phyloP scores from a whole-genome alignment of 2,329 filamentous ascomycete genomes.

The Botrytis hyacinthi region DNA sequence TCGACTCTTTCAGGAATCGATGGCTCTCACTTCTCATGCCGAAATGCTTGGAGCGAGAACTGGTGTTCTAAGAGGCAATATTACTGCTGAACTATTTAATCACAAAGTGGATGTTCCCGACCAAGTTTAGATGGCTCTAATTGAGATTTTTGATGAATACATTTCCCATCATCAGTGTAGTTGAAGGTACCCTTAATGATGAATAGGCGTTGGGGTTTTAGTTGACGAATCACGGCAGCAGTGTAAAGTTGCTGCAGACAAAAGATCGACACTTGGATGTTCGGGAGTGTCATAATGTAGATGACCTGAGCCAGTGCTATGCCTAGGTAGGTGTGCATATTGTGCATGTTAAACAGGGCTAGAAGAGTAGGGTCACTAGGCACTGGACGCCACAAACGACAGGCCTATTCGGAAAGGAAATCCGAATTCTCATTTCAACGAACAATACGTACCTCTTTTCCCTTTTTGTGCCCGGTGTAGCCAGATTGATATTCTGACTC shows the following conservation, averaged over 20 bases:
- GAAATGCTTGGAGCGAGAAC: conserved; percentile 9
- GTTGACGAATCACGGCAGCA: conserved; percentile 28
- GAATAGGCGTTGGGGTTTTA: conserved; percentile 21
- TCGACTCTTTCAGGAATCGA: conserved; percentile 13
- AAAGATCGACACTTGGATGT: conserved; percentile 32
- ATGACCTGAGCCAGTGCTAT: conserved; percentile 15
- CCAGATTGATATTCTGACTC: conserved; percentile 8
- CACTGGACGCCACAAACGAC: conserved; percentile 17
- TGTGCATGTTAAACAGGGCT: conserved; percentile 19
- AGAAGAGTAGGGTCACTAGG: conserved; percentile 4
- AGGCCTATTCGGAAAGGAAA: conserved; percentile 19
- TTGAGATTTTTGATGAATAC: not conserved
- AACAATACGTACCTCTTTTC: conserved; percentile 13
- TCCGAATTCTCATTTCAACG: conserved; percentile 10
- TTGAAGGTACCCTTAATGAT: conserved; percentile 2
- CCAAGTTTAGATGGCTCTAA: conserved; percentile 25
- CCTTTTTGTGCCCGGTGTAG: conserved; percentile 17
- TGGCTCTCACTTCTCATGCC: conserved; percentile 18
- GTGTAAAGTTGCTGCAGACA: conserved; percentile 22
- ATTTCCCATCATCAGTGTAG: not conserved
- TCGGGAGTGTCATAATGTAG: conserved; percentile 32
- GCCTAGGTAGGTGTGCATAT: conserved; percentile 10
- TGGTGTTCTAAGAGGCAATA: conserved; percentile 10
- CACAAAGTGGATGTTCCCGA: conserved; percentile 14
- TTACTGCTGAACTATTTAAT: not conserved